phyloP scores from a whole-genome alignment of 306 rosid genomes.

The Ziziphus jujuba region DNA sequence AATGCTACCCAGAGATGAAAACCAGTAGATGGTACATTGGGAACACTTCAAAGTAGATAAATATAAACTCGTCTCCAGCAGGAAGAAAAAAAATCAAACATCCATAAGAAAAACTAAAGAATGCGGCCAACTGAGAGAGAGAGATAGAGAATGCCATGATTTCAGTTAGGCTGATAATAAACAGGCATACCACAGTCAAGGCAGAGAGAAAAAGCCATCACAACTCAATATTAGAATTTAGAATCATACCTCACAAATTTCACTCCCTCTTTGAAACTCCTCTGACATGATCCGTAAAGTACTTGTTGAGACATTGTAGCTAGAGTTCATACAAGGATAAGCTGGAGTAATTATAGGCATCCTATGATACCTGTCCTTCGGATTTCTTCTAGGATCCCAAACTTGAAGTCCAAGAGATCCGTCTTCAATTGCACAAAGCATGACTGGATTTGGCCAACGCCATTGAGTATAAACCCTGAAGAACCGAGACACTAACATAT shows the following conservation, averaged over 20 bases:
- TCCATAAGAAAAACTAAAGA: not conserved
- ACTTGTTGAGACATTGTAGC: slow-evolving; percentile 91
- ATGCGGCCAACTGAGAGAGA: not conserved
- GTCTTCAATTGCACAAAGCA: slow-evolving; percentile 91
- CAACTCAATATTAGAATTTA: slow-evolving; percentile 1
- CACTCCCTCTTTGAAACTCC: slow-evolving; percentile 92
- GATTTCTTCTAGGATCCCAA: slow-evolving; percentile 98
- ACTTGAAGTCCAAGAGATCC: slow-evolving; percentile 87
- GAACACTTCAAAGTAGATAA: not conserved
- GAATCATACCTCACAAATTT: slow-evolving; percentile 77
- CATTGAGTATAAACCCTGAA: slow-evolving; percentile 91
- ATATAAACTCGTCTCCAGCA: no score
- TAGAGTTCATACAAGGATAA: slow-evolving; percentile 97
- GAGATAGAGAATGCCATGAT: not conserved
- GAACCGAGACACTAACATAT: slow-evolving; percentile 94
- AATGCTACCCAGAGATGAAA: not conserved
- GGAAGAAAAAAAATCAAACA: not conserved
- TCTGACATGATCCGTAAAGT: slow-evolving; percentile 84
- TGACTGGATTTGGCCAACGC: slow-evolving; percentile 99
- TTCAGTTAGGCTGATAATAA: not conserved
- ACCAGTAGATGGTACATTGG: not conserved
- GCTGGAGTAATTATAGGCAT: slow-evolving; percentile 99
- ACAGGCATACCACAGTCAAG: not conserved
- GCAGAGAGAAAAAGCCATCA: not conserved
- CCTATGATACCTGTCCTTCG: slow-evolving; percentile 72